A percentile compares a stretch with the other conserved stretches of the same genome.
These are phyloP conservation scores for Piper longum DNA, from an alignment of 164 flowering plant species.

Conservation along the genomic window DNA sequence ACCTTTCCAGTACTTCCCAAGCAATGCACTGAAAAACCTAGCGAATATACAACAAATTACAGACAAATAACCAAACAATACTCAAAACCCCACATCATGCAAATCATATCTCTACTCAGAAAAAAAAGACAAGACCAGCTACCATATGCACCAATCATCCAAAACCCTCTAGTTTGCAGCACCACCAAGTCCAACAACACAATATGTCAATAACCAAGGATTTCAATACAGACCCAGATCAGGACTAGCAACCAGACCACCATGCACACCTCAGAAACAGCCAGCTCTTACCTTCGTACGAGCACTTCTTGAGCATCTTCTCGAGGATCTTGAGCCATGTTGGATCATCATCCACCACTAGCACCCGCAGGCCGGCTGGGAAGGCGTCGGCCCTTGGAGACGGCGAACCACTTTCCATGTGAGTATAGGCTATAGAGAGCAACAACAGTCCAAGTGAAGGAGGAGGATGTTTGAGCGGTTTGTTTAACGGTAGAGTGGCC, in stretches of 20 bases:
- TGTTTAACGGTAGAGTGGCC: background rate
- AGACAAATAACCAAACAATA: background rate
- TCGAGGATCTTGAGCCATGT: constrained; percentile 85
- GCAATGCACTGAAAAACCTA: background rate
- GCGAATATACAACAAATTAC: background rate
- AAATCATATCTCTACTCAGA: too few relatives aligned
- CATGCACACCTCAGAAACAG: background rate
- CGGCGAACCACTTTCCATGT: constrained; percentile 2
- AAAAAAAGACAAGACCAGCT: too few relatives aligned
- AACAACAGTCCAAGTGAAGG: background rate
- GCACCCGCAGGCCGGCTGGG: constrained; percentile 84
- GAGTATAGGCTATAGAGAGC: background rate
- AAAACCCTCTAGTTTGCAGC: background rate
- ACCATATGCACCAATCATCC: too few relatives aligned
- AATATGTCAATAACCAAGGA: background rate
- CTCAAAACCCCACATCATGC: background rate
- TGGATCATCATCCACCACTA: constrained; percentile 93
- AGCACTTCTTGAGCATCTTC: constrained; percentile 91
- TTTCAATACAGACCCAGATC: background rate
- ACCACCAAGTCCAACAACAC: background rate
- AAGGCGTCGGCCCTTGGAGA: constrained; percentile 33
- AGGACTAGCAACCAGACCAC: background rate
- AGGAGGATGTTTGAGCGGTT: background rate
- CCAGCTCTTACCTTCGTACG: constrained; percentile 35
- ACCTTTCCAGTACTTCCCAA: too few relatives aligned